Base-by-base conservation (phyloP, 495 filamentous ascomycete genomes). In the Aspergillus taichungensis region DNA sequence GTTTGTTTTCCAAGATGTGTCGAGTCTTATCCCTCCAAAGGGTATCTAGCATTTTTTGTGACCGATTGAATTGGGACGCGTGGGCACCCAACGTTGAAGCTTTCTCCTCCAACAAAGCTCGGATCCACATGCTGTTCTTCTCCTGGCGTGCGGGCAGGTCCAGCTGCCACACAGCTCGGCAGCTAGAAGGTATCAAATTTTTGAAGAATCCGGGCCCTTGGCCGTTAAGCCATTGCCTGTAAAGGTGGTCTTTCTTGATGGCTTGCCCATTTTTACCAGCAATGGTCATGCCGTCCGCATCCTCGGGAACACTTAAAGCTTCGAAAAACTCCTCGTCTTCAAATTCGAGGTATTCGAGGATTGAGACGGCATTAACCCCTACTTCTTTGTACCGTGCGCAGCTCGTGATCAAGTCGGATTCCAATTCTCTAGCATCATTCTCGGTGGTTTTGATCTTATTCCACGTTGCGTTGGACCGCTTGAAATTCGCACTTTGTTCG, bases 261-360 rank as follows among this genome's bases (percentile, higher is more conserved):
- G 34, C n/a, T 42, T 69, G 78, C 10, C 43, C 43, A 1, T 34
- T 8, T 13, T 40, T 43, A 0, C 40, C 46, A 3, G 79, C 70
- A 3, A 49, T 49, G 8, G 24, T 55, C 73, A 76, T 74, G 18
- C 72, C 68, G 52, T 65, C 47, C 6, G 64, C 45, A 11, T 58
- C 37, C 6, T 59, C 54, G 0, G 80, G 82, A 0, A 79, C 42
- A 0, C 13, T 50, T 6, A 88, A 67, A 0, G 82, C 81, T 3
- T 80, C 68, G 47, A 68, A 79, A 50, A 75, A 87, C 2, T 64
- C 60, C 0, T 54, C 45, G 14, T 79, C 73, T 8, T 76, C 66
- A 54, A 88, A 88, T 48, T 87, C 77, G 1, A 87, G 63, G 49
- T 73, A 75, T 6, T 84, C 75, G n/a, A 84, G 55, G 0, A 90